Percentiles rank a stretch among this genome's conserved stretches.
phyloP scores from a whole-genome alignment of 371 early-diverging fungal species.

The Rhizopus arrhizus region DNA sequence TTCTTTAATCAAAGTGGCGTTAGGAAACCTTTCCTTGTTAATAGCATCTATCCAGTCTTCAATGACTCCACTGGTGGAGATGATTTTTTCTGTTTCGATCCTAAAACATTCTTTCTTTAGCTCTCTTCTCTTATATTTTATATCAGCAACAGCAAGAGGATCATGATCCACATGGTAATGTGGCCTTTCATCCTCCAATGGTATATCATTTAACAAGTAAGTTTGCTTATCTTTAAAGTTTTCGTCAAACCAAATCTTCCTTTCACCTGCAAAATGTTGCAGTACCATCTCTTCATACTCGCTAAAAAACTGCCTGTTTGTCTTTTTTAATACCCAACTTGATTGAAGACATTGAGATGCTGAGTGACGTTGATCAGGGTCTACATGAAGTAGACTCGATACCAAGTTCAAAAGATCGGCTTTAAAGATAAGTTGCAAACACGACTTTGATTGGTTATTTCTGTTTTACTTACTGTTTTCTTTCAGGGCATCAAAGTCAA shows the following conservation, averaged over 20 bases:
- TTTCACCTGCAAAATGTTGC: conserved; percentile 1
- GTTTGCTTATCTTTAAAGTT: background rate
- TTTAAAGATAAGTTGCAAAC: background rate
- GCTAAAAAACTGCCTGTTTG: background rate
- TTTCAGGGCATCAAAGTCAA: background rate
- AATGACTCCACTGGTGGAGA: background rate
- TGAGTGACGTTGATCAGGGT: background rate
- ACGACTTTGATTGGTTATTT: no score
- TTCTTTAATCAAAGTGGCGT: no score
- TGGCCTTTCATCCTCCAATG: background rate
- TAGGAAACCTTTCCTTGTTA: background rate
- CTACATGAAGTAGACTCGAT: background rate
- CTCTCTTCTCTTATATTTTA: background rate
- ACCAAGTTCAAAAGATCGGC: background rate
- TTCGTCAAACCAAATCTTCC: conserved; percentile 2
- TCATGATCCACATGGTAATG: background rate
- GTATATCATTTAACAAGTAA: background rate
- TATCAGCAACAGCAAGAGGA: background rate
- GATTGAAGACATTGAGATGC: conserved; percentile 1
- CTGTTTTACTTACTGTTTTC: background rate
- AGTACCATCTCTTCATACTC: conserved; percentile 4
- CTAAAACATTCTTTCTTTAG: background rate
- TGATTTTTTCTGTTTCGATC: background rate
- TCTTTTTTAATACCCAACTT: background rate
- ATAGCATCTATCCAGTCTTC: background rate